Conservation (phyloP, 345 rosid species). For the Sisymbrium altissimum region DNA sequence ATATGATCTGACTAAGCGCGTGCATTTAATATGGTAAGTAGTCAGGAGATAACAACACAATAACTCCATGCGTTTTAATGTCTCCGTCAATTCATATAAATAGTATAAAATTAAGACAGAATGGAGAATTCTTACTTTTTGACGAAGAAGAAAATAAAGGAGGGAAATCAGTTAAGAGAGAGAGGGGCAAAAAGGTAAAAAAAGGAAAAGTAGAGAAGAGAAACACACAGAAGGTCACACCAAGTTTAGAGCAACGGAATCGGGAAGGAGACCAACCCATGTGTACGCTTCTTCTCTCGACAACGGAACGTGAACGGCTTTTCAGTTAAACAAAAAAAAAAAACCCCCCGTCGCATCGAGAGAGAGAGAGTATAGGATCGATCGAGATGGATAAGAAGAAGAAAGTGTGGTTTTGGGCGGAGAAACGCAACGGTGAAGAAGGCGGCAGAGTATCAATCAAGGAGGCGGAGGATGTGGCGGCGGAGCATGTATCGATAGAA, state of each 20-base stretch:
- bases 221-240: not conserved
- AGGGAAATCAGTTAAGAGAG: not conserved
- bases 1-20: not conserved
- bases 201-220: not conserved
- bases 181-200: constrained; percentile 6
- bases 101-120: not conserved
- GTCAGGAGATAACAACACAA: not conserved
- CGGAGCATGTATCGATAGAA: constrained; percentile 32
- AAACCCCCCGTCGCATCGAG: not conserved
- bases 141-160: not conserved
- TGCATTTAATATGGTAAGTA: not conserved
- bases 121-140: not conserved
- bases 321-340: not conserved
- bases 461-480: constrained; percentile 10
- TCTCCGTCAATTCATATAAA: not conserved
- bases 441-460: not conserved
- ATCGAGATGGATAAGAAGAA: constrained; percentile 3
- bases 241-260: constrained; percentile 21
- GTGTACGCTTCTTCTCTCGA: constrained; percentile 18
- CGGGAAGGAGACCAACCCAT: constrained; percentile 16
- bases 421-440: constrained; percentile 1
- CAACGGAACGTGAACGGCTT: constrained; percentile 21
- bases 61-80: not conserved
- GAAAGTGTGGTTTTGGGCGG: constrained; percentile 31
- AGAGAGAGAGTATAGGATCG: not conserved